These are phyloP conservation scores for Colletotrichum acutatum DNA, from an alignment of 2,329 filamentous ascomycete genomes.

Conservation along the genomic window DNA sequence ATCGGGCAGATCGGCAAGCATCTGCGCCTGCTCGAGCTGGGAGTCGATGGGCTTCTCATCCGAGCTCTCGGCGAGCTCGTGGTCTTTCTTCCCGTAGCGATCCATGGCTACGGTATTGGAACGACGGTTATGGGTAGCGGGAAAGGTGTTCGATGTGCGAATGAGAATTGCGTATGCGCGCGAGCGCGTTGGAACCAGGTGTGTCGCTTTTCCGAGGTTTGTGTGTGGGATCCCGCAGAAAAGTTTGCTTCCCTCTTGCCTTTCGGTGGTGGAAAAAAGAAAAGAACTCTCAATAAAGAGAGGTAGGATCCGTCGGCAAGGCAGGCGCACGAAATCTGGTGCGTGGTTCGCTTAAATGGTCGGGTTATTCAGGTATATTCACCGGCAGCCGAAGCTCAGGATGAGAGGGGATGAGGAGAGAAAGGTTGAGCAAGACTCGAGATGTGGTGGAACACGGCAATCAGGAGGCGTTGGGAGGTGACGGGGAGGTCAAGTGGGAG, in stretches of 20 bases:
- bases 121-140: neutral
- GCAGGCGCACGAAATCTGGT: neutral
- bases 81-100: constrained; percentile 26
- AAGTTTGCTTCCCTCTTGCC: neutral
- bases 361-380: neutral
- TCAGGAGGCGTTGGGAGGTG: neutral
- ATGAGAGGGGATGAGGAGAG: neutral
- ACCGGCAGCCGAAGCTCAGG: neutral
- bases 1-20: constrained; percentile 46
- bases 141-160: neutral
- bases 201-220: neutral
- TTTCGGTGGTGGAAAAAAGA: neutral
- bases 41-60: constrained; percentile 30
- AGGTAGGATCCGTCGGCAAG: neutral
- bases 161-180: neutral
- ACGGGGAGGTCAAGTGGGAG: neutral
- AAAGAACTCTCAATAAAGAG: neutral
- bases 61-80: constrained; percentile 30
- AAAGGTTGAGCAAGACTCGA: neutral
- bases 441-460: constrained; percentile 23
- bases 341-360: neutral
- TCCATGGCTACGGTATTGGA: constrained; percentile 26
- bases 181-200: neutral
- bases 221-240: neutral
- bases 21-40: constrained; percentile 42